A percentile compares a stretch with the other conserved stretches of the same genome.
Conservation (phyloP, 495 filamentous ascomycete species). For the Penicillium antarcticum region DNA sequence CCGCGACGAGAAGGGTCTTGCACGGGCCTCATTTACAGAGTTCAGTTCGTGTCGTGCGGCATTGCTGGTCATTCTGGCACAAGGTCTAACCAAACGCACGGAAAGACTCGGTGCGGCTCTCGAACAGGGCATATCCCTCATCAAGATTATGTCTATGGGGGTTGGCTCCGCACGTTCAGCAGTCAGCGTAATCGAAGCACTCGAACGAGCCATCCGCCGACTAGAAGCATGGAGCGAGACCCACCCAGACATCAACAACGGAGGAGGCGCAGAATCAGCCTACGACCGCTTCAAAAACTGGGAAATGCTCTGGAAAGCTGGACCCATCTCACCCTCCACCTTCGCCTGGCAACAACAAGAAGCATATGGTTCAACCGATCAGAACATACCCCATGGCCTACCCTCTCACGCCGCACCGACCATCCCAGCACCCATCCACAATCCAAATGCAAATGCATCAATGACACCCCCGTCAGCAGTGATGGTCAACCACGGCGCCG, state of each 20-base stretch:
- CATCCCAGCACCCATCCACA: constrained; percentile 1
- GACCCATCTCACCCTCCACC: constrained; percentile 38
- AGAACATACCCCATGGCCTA: constrained; percentile 14
- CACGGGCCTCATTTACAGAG: constrained; percentile 49
- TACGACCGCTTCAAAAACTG: constrained; percentile 52
- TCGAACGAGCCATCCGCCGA: constrained; percentile 47
- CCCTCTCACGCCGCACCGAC: constrained; percentile 9
- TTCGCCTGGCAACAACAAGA: constrained; percentile 20
- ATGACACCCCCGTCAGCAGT: constrained; percentile 14
- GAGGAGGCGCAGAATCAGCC: constrained; percentile 36
- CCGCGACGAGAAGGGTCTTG: constrained; percentile 46
- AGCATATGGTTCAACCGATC: constrained; percentile 13
- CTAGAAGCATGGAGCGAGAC: constrained; percentile 41
- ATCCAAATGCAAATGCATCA: constrained; percentile 5
- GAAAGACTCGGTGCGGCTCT: constrained; percentile 44
- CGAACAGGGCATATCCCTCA: constrained; percentile 45
- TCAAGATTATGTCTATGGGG: constrained; percentile 52
- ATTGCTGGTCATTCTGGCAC: constrained; percentile 46
- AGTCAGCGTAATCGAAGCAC: constrained; percentile 50
- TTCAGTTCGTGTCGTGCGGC: constrained; percentile 52
- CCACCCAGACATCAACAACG: constrained; percentile 29
- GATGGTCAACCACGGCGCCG: constrained; percentile 11
- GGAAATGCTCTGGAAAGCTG: constrained; percentile 52
- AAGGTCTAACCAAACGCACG: constrained; percentile 46
- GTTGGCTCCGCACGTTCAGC: constrained; percentile 49